Evolutionary conservation across 2,329 filamentous ascomycete species (phyloP).

Genomic region (Colletotrichum melonis): DNA sequence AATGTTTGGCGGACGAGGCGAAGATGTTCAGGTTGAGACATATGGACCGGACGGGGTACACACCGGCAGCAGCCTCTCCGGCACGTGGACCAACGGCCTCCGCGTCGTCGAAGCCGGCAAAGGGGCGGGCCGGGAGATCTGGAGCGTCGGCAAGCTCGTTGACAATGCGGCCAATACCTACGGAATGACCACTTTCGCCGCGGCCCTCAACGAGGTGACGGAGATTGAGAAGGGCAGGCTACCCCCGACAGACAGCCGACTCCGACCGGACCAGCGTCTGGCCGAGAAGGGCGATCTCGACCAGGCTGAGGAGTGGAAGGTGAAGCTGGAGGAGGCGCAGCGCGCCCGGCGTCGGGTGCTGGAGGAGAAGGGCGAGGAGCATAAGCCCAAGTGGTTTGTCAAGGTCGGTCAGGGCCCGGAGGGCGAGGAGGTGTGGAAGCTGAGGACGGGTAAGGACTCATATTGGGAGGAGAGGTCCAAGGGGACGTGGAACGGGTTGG

Average conservation of each 20-base stretch:
- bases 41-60: conserved; percentile 74
- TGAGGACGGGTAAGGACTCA: conserved; percentile 84
- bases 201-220: conserved; percentile 88
- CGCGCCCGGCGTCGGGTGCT: conserved; percentile 77
- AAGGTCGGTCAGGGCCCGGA: conserved; percentile 70
- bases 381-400: conserved; percentile 87
- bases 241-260: conserved; percentile 83
- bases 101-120: conserved; percentile 73
- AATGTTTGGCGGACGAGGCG: conserved; percentile 95
- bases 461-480: conserved; percentile 91
- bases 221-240: conserved; percentile 78
- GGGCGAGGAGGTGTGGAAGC: conserved; percentile 77
- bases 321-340: conserved; percentile 86
- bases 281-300: conserved; percentile 87
- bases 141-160: conserved; percentile 82
- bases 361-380: conserved; percentile 78
- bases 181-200: conserved; percentile 89
- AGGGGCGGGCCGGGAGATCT: conserved; percentile 74
- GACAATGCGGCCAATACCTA: conserved; percentile 84
- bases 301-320: conserved; percentile 85
- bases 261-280: conserved; percentile 88
- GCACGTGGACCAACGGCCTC: conserved; percentile 87
- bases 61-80: conserved; percentile 75
- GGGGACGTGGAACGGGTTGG: conserved; percentile 72
- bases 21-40: conserved; percentile 85